Evolutionary conservation across 2,329 filamentous ascomycete genomes (phyloP), one percentile per base, ranked within the genome.

Genomic region (Monilinia vaccinii-corymbosi): DNA sequence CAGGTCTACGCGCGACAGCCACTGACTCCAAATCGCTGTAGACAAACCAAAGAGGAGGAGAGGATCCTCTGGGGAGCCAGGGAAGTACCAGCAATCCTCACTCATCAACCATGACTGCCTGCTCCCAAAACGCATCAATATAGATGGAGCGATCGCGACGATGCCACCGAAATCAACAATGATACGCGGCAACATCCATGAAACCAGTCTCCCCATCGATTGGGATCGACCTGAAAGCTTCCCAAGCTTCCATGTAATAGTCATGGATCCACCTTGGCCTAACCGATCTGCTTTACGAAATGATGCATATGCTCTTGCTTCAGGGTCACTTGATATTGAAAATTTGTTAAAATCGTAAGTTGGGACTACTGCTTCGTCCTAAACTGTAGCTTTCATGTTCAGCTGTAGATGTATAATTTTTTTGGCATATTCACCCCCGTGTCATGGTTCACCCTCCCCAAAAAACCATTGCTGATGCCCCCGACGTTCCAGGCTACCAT

Each of bases 201-300:
- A 32, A 44, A 8, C 8, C n/a, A 23, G 25, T 21, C 1, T 11
- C 2, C 9, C 7, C 10, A 8, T 14, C 4, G 10, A 44, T 40
- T 7, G 14, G 9, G 13, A 18, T 32, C 9, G 16, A 11, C 0
- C 3, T 32, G 25, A 44, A 32, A 18, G n/a, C 3, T 76, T 79
- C 2, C 78, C 80, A 23, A 67, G 71, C 8, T 91, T 93, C 71
- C 76, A 88, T 64, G 75, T 92, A 48, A 77, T 92, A 42, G 71
- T 91, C 9, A 75, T 92, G 23, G 89, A 93, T 69, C 89, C 89
- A 3, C 89, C 89, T 1, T 93, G 89, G 89, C 88, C 89, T 0
- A 93, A 91, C 69, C 81, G 85, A 49, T 92, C 88, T 7, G 89
- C 83, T 16, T 80, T 81, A 65, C 78, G 87, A 44, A 84, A 82